Evolutionary conservation across 345 rosid genomes (phyloP).

Genomic region (Leavenworthia alabamica): DNA sequence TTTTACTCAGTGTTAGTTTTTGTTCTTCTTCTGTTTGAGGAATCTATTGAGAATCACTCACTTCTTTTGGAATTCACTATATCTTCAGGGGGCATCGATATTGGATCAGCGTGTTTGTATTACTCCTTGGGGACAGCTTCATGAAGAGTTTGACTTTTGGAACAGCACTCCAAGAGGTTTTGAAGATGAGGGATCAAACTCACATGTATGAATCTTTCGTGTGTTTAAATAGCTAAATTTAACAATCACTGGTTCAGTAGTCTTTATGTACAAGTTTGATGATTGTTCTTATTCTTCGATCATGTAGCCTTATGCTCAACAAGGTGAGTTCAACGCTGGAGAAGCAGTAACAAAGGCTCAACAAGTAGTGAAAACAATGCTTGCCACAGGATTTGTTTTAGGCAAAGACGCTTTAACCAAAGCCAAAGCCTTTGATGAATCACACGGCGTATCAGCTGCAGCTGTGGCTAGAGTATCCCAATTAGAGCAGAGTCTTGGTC

Average conservation of each 20-base stretch:
- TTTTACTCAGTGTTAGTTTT: constrained; percentile 52
- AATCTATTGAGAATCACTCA: neutral
- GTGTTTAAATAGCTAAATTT: neutral
- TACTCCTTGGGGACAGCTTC: constrained; percentile 59
- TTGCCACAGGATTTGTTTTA: constrained; percentile 54
- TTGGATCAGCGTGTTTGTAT: constrained; percentile 72
- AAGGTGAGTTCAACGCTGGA: constrained; percentile 48
- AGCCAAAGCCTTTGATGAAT: constrained; percentile 65
- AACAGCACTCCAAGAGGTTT: constrained; percentile 29
- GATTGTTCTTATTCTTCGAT: neutral
- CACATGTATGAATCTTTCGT: constrained; percentile 44
- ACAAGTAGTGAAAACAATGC: constrained; percentile 62
- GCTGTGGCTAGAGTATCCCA: constrained; percentile 66
- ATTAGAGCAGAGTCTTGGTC: constrained; percentile 55
- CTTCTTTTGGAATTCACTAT: neutral
- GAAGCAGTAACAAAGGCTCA: constrained; percentile 67
- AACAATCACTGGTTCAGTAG: neutral
- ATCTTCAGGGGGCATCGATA: constrained; percentile 66
- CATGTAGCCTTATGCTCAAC: constrained; percentile 18
- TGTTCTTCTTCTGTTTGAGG: neutral
- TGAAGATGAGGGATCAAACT: constrained; percentile 38
- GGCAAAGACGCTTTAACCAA: constrained; percentile 70
- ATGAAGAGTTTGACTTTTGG: constrained; percentile 58
- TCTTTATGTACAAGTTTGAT: neutral
- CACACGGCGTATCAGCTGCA: constrained; percentile 66